A percentile compares a stretch with the other conserved stretches of the same genome.
Conservation (phyloP, 306 rosid genomes). For the Leucaena leucocephala region DNA sequence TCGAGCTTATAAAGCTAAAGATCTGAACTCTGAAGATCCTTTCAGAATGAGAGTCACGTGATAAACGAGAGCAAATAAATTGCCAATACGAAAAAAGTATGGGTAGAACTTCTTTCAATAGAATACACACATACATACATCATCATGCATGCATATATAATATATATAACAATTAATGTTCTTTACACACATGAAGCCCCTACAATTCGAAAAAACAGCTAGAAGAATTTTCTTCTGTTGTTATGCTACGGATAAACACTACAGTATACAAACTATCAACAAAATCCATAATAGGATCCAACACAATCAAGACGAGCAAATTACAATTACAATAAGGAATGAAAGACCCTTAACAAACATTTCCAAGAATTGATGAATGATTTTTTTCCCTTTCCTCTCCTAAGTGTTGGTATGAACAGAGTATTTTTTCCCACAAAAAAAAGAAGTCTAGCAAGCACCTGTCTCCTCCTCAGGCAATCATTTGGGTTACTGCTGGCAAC, state of each 20-base stretch:
- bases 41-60: neutral
- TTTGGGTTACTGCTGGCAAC: slow-evolving; percentile 38
- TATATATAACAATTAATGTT: slow-evolving; percentile 29
- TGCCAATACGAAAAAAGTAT: neutral
- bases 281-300: slow-evolving; percentile 38
- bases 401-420: slow-evolving; percentile 43
- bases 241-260: slow-evolving; percentile 33
- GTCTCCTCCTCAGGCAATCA: slow-evolving; percentile 29
- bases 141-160: neutral
- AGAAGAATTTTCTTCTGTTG: slow-evolving; percentile 30
- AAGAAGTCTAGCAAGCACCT: slow-evolving; percentile 35
- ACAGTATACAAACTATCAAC: slow-evolving; percentile 35
- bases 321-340: slow-evolving; percentile 34
- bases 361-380: slow-evolving; percentile 40
- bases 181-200: slow-evolving; percentile 49
- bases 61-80: no score
- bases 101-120: slow-evolving; percentile 17
- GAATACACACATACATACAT: neutral
- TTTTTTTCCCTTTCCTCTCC: slow-evolving; percentile 32
- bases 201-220: slow-evolving; percentile 18
- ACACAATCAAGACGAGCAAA: slow-evolving; percentile 36
- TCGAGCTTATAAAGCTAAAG: neutral
- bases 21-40: neutral
- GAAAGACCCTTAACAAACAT: slow-evolving; percentile 36
- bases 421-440: neutral